These are phyloP conservation scores for Tolypocladium pustulatum DNA, from an alignment of 2,329 filamentous ascomycete genomes.

Conservation along the genomic window DNA sequence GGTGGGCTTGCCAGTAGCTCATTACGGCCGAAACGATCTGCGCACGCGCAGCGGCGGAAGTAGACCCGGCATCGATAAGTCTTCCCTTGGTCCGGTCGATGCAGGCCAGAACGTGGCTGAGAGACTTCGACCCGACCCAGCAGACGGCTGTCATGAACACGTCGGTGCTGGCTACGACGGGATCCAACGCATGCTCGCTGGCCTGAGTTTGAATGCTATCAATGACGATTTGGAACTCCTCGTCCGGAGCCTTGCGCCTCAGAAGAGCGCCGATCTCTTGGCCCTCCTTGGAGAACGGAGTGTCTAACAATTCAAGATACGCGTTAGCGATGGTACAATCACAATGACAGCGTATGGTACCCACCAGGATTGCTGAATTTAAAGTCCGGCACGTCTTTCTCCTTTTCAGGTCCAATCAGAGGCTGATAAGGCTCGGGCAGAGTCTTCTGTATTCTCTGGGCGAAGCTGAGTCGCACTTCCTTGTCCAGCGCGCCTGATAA, in stretches of 20 bases:
- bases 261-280: slow-evolving; percentile 70
- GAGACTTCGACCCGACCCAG: slow-evolving; percentile 86
- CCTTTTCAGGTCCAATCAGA: slow-evolving; percentile 76
- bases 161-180: slow-evolving; percentile 78
- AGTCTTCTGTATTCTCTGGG: slow-evolving; percentile 90
- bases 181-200: slow-evolving; percentile 59
- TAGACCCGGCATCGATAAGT: slow-evolving; percentile 66
- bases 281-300: slow-evolving; percentile 77
- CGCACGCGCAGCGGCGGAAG: slow-evolving; percentile 63
- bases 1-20: slow-evolving; percentile 86
- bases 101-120: slow-evolving; percentile 90
- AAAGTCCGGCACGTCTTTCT: slow-evolving; percentile 92
- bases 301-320: slow-evolving; percentile 34
- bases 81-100: slow-evolving; percentile 92
- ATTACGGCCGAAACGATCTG: slow-evolving; percentile 90
- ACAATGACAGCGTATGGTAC: slow-evolving; percentile 15
- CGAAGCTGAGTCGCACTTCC: slow-evolving; percentile 92
- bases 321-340: background rate
- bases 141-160: slow-evolving; percentile 91
- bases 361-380: slow-evolving; percentile 72
- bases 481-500: slow-evolving; percentile 87
- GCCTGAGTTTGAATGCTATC: slow-evolving; percentile 74
- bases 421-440: slow-evolving; percentile 73
- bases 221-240: slow-evolving; percentile 76
- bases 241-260: slow-evolving; percentile 73